A percentile compares a stretch with the other conserved stretches of the same genome.
Conservation (phyloP, 352 stramenopile species). For the Phytophthora meadii region DNA sequence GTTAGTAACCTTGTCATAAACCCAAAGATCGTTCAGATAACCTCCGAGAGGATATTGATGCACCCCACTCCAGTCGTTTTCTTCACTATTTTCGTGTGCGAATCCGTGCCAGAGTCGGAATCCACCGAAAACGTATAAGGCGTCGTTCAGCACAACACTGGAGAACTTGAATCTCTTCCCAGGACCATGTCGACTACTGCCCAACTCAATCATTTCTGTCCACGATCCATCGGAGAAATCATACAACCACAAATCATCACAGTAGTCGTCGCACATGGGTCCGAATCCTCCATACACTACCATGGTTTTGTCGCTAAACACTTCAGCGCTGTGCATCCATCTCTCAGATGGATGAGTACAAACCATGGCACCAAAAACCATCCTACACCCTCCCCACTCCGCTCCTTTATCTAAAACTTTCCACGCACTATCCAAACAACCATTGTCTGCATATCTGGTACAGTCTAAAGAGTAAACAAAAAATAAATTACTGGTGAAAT, state of each 20-base stretch:
- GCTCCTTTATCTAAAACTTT: slow-evolving; percentile 83
- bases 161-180: slow-evolving; percentile 95
- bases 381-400: slow-evolving; percentile 92
- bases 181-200: slow-evolving; percentile 61
- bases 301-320: slow-evolving; percentile 93
- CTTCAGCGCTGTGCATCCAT: slow-evolving; percentile 89
- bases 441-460: slow-evolving; percentile 86
- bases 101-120: slow-evolving; percentile 97
- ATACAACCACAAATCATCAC: slow-evolving; percentile 96
- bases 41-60: slow-evolving; percentile 88
- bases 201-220: slow-evolving; percentile 87
- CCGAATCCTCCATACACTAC: slow-evolving; percentile 94
- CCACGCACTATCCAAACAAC: slow-evolving; percentile 88
- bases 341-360: slow-evolving; percentile 91
- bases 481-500: slow-evolving; percentile 1
- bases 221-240: slow-evolving; percentile 91
- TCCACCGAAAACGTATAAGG: slow-evolving; percentile 91
- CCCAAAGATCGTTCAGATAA: slow-evolving; percentile 96
- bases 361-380: slow-evolving; percentile 83
- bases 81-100: slow-evolving; percentile 87
- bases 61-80: slow-evolving; percentile 85
- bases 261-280: slow-evolving; percentile 95
- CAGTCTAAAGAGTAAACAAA: slow-evolving; percentile 53
- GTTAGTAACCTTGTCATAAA: slow-evolving; percentile 68
- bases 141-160: slow-evolving; percentile 67